A percentile compares a stretch with the other conserved stretches of the same genome.
Evolutionary conservation across 805 yeast species (phyloP).

Genomic region (Saccharomycopsis oosterbeekiorum): DNA sequence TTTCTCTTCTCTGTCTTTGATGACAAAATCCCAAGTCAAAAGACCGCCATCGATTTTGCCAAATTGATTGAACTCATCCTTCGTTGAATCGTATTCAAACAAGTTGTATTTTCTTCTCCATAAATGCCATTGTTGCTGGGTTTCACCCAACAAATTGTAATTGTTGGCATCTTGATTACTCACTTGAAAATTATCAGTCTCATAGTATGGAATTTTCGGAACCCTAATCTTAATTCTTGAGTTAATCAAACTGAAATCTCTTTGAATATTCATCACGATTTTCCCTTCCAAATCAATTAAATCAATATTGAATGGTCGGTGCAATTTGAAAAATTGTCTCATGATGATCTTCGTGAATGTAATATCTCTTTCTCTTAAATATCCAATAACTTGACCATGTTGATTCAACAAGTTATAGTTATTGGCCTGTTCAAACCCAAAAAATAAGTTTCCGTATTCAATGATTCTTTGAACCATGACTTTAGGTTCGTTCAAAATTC

Average conservation of each 20-base stretch:
- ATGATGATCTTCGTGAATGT: constrained; percentile 45
- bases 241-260: constrained; percentile 84
- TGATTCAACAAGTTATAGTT: constrained; percentile 65
- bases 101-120: constrained; percentile 88
- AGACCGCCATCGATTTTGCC: constrained; percentile 85
- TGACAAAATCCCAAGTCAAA: constrained; percentile 78
- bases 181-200: constrained; percentile 24
- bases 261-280: constrained; percentile 50
- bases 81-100: constrained; percentile 34
- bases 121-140: constrained; percentile 87
- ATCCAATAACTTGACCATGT: constrained; percentile 66
- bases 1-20: constrained; percentile 44
- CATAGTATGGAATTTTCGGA: constrained; percentile 36
- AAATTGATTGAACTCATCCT: constrained; percentile 57
- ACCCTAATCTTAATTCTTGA: constrained; percentile 70
- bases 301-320: constrained; percentile 77
- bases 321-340: constrained; percentile 75
- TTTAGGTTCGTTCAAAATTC: constrained; percentile 67
- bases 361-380: constrained; percentile 70
- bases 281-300: constrained; percentile 58
- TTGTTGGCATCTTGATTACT: constrained; percentile 27
- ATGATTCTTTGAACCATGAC: constrained; percentile 79
- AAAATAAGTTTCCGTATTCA: constrained; percentile 75
- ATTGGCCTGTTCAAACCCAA: constrained; percentile 91
- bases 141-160: constrained; percentile 56